These are phyloP conservation scores for Clarireedia monteithiana DNA, from an alignment of 2,329 filamentous ascomycete species.

Conservation along the genomic window DNA sequence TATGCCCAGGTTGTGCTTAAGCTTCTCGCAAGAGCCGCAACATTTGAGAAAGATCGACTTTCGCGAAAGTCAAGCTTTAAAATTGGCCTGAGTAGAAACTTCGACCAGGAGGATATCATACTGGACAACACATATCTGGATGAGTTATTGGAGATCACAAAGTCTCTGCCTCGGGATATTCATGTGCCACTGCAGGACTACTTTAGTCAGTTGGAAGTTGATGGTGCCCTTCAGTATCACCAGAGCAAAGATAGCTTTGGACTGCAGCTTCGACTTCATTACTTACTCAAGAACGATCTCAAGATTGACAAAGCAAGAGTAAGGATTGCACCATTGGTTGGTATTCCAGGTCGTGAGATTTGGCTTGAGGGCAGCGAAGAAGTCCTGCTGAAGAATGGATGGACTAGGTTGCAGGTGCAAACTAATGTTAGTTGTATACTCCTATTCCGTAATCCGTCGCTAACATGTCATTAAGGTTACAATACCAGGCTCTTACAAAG, in stretches of 20 bases:
- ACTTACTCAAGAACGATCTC: conserved; percentile 65
- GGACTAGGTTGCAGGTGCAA: conserved; percentile 36
- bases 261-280: conserved; percentile 58
- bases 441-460: conserved; percentile 4
- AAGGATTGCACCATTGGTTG: conserved; percentile 48
- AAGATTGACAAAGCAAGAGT: conserved; percentile 57
- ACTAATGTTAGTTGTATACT: conserved; percentile 34
- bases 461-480: conserved; percentile 41
- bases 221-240: conserved; percentile 61
- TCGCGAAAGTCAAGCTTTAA: conserved; percentile 29
- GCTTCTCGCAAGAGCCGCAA: conserved; percentile 60
- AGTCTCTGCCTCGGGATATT: conserved; percentile 48
- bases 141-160: conserved; percentile 25
- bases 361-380: conserved; percentile 44
- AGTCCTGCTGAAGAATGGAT: conserved; percentile 39
- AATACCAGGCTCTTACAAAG: conserved; percentile 65
- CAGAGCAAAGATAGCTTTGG: conserved; percentile 68
- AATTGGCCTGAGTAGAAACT: conserved; percentile 7
- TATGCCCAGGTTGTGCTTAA: conserved; percentile 71
- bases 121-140: conserved; percentile 26
- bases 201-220: conserved; percentile 62
- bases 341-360: conserved; percentile 56
- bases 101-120: conserved; percentile 14
- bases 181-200: conserved; percentile 64
- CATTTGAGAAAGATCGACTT: conserved; percentile 43